Conservation (phyloP, 768 basidiomycete genomes). For the Rhizopogon rudus region DNA sequence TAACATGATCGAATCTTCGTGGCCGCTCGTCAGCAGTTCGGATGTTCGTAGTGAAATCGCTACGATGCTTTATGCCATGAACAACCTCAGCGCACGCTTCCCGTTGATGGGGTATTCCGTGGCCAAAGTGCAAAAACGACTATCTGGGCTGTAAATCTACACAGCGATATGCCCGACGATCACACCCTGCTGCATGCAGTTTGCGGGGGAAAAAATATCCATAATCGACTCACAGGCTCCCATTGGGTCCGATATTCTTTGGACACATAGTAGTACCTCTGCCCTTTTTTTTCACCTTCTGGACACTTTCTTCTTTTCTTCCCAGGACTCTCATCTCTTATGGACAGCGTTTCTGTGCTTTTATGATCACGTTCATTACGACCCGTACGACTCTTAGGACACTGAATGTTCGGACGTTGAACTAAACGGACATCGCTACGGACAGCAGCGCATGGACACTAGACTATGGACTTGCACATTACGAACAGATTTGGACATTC, state of each 20-base stretch:
- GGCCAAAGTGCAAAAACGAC: conserved; percentile 26
- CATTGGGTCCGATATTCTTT: not conserved
- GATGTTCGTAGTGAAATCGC: conserved; percentile 61
- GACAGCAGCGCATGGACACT: conserved; percentile 19
- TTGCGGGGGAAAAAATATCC: not conserved
- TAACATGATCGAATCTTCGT: conserved; percentile 56
- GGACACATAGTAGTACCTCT: not conserved
- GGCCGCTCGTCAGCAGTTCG: conserved; percentile 52
- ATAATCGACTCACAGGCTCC: not conserved
- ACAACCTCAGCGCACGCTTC: conserved; percentile 51
- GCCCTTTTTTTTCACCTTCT: not conserved
- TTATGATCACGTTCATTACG: conserved; percentile 20
- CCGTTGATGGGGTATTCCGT: conserved; percentile 44
- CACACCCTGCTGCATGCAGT: not conserved
- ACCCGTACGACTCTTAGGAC: conserved; percentile 10
- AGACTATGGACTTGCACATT: conserved; percentile 19
- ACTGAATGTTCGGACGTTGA: not conserved
- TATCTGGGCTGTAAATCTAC: conserved; percentile 10
- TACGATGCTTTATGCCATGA: conserved; percentile 60
- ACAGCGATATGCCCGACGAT: not conserved
- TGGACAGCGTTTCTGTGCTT: conserved; percentile 8
- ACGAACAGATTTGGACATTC: conserved; percentile 8
- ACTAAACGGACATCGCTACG: conserved; percentile 4
- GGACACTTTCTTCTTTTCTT: not conserved
- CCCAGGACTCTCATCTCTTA: conserved; percentile 19